Conservation (phyloP, 257 asterid species). For the Sherardia arvensis region DNA sequence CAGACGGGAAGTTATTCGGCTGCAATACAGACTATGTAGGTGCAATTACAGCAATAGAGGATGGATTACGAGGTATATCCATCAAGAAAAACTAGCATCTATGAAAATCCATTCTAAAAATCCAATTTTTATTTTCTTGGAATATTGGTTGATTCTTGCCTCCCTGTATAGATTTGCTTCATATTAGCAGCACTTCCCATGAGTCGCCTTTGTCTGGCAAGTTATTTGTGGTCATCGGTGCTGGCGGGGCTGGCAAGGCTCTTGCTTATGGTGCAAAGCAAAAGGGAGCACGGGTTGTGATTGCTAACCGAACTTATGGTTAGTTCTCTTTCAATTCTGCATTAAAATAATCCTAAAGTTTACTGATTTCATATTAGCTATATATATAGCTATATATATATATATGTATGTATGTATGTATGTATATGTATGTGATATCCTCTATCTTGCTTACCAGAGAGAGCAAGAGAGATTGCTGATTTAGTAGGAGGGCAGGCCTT, state of each 20-base stretch:
- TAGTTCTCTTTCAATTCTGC: slow-evolving; percentile 12
- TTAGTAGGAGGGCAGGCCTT: slow-evolving; percentile 70
- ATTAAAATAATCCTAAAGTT: neutral
- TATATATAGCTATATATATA: neutral
- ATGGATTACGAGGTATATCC: slow-evolving; percentile 60
- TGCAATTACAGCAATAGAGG: slow-evolving; percentile 90
- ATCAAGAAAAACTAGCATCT: slow-evolving; percentile 11
- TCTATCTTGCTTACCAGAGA: slow-evolving; percentile 34
- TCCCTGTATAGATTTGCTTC: slow-evolving; percentile 30
- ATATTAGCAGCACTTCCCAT: slow-evolving; percentile 17
- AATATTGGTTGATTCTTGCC: slow-evolving; percentile 2
- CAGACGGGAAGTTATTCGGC: slow-evolving; percentile 79
- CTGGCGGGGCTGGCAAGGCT: slow-evolving; percentile 99
- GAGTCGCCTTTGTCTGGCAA: slow-evolving; percentile 72
- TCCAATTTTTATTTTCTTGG: neutral
- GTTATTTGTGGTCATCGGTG: slow-evolving; percentile 81
- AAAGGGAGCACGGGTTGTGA: slow-evolving; percentile 88
- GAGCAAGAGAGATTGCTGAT: slow-evolving; percentile 84
- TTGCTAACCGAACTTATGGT: slow-evolving; percentile 96
- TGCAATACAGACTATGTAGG: slow-evolving; percentile 92
- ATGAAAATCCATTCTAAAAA: slow-evolving; percentile 7
- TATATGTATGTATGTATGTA: too few species aligned
- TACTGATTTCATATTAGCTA: neutral
- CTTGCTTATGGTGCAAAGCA: slow-evolving; percentile 94
- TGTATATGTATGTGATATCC: neutral